Evolutionary conservation across 202 grass and related monocot species (phyloP), one percentile per base, ranked within the genome.

Genomic region (Dendrocalamus latiflorus): DNA sequence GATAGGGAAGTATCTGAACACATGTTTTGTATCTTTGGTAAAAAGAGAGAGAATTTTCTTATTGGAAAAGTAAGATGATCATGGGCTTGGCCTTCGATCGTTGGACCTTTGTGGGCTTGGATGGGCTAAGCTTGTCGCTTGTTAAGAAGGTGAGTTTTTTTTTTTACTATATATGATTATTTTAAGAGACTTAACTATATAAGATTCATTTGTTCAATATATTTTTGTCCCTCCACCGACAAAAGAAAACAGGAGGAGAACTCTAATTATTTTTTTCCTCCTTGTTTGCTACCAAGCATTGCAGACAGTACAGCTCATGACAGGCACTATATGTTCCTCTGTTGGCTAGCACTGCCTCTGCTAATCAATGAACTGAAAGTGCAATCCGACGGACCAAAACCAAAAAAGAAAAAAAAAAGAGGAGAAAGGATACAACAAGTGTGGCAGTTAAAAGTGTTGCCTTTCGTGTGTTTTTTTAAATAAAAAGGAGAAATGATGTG

Each of bases 291-390:
- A 9, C 74, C 22, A 24, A 20, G 26, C 8, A 47, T 16, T 17
- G 21, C 25, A 58, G 74, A 84, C 74, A 79, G 10, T 12, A 68
- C 86, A 84, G 81, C 60, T 79, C 49, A 88, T 51, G 39, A 20
- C 68, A 84, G 56, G 33, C 74, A 50, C 6, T 8, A 7, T 17
- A 30, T 84, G 80, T 73, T 25, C 8, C 34, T 44, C n/a, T 15
- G 22, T 41, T 33, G 48, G 48, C 26, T 49, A 66, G 74, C 67
- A 79, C 67, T 49, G 49, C 39, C 26, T 78, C 58, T 28, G 9
- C 39, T 37, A 48, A 45, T 54, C 9, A 22, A 47, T 34, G 8
- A 55, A 43, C 14, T 41, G 17, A 14, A 26, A 37, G 12, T 44
- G 53, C 50, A 8, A 45, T 34, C 18, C 37, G 36, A 25, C 20